Percentiles rank a stretch among this genome's conserved stretches.
Evolutionary conservation across 2,329 filamentous ascomycete species (phyloP).

Genomic region (Macrophomina phaseolina): DNA sequence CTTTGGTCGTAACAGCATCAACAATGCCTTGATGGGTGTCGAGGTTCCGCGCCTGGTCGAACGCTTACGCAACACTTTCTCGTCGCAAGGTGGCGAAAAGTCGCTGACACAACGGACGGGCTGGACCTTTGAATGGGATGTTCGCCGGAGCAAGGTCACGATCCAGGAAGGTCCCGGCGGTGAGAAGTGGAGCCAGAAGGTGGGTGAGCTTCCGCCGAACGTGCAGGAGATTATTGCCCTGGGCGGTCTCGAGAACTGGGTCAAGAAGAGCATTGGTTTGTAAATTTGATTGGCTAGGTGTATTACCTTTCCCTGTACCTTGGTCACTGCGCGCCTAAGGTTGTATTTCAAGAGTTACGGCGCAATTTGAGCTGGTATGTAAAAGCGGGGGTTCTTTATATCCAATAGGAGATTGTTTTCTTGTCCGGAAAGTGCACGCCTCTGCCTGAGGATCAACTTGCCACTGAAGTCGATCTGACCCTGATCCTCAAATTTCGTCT

Average conservation of each 20-base stretch:
- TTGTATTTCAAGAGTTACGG: slow-evolving; percentile 8
- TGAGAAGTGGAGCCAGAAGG: slow-evolving; percentile 75
- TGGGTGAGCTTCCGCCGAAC: slow-evolving; percentile 82
- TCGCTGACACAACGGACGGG: slow-evolving; percentile 74
- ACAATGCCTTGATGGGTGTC: slow-evolving; percentile 76
- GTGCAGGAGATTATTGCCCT: slow-evolving; percentile 69
- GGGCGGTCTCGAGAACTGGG: slow-evolving; percentile 83
- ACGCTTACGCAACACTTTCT: slow-evolving; percentile 68
- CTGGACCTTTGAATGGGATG: slow-evolving; percentile 85
- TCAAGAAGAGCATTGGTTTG: slow-evolving; percentile 68
- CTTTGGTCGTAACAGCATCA: slow-evolving; percentile 78
- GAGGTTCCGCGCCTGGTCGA: slow-evolving; percentile 72
- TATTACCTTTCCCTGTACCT: neutral
- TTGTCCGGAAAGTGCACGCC: neutral
- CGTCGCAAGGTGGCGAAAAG: slow-evolving; percentile 52
- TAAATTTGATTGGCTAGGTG: neutral
- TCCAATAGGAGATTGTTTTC: slow-evolving; percentile 8
- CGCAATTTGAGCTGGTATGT: slow-evolving; percentile 2
- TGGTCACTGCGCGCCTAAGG: slow-evolving; percentile 5
- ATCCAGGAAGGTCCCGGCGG: slow-evolving; percentile 73
- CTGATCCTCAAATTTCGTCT: neutral
- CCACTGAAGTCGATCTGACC: neutral
- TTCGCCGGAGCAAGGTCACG: slow-evolving; percentile 71
- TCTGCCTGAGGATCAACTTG: neutral
- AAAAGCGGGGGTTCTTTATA: slow-evolving; percentile 14